Evolutionary conservation across 169 alveolate species (phyloP).

Genomic region (Cryptosporidium meleagridis): DNA sequence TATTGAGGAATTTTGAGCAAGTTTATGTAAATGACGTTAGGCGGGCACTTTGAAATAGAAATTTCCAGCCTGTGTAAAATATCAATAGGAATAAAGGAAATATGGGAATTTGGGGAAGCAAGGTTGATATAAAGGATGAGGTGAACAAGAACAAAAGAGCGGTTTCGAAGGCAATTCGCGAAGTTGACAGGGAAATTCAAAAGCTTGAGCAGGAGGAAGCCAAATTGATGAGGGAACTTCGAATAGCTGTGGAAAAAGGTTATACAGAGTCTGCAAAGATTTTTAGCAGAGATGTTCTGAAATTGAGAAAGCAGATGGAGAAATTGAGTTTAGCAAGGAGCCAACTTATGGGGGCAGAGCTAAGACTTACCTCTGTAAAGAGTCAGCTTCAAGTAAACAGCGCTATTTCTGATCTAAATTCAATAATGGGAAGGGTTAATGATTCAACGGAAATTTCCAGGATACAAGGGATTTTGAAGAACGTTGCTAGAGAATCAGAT

Average conservation of each 20-base stretch:
- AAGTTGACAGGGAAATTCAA: conserved; percentile 63
- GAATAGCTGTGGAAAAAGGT: conserved; percentile 46
- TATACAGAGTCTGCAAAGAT: conserved; percentile 51
- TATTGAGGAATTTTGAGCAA: too few relatives aligned
- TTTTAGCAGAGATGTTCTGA: conserved; percentile 55
- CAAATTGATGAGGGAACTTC: conserved; percentile 14
- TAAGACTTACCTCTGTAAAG: conserved; percentile 45
- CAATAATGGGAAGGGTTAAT: conserved; percentile 60
- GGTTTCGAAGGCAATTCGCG: conserved; percentile 57
- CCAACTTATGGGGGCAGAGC: conserved; percentile 68
- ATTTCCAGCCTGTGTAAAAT: background rate
- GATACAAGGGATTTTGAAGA: conserved; percentile 42
- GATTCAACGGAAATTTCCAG: conserved; percentile 43
- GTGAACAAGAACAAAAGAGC: conserved; percentile 61
- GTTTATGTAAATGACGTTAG: background rate
- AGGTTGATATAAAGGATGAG: conserved; percentile 45
- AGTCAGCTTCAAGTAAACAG: conserved; percentile 68
- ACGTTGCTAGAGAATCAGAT: conserved; percentile 57
- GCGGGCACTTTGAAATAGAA: background rate
- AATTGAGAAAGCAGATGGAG: conserved; percentile 50
- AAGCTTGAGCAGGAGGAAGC: conserved; percentile 48
- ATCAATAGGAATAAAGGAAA: background rate
- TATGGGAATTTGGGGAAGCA: conserved; percentile 71
- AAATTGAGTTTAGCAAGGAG: conserved; percentile 54
- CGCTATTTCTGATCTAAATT: conserved; percentile 28